A percentile compares a stretch with the other conserved stretches of the same genome.
phyloP scores from a whole-genome alignment of 768 basidiomycete species.

The Candolleomyces efflorescens region DNA sequence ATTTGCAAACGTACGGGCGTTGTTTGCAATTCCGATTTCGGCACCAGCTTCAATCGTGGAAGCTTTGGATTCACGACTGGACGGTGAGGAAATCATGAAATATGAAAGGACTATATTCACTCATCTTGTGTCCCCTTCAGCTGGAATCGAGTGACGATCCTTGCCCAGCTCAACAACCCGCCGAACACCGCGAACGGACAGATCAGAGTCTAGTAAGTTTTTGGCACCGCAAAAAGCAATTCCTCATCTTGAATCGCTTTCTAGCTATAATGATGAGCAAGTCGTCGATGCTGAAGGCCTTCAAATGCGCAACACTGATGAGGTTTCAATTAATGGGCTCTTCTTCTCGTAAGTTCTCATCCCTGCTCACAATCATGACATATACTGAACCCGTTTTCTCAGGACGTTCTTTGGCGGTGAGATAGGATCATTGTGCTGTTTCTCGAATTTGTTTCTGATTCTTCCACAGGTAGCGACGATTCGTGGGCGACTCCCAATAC shows the following conservation, averaged over 20 bases:
- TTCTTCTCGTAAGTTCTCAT: constrained; percentile 64
- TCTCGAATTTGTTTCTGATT: no score
- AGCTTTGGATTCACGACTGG: constrained; percentile 59
- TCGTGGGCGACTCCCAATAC: constrained; percentile 69
- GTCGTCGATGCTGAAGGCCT: constrained; percentile 58
- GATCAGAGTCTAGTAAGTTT: constrained; percentile 60
- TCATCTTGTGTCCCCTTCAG: constrained; percentile 22
- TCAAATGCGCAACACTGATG: constrained; percentile 53
- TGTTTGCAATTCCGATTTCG: constrained; percentile 71
- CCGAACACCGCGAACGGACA: constrained; percentile 69
- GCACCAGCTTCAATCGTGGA: constrained; percentile 69
- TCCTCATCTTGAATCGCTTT: not conserved
- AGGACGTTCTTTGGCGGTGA: constrained; percentile 84
- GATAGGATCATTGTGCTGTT: no score
- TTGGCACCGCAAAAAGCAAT: not conserved
- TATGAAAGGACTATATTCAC: not conserved
- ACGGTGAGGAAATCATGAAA: constrained; percentile 41
- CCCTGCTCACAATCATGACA: not conserved
- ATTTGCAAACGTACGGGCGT: constrained; percentile 54
- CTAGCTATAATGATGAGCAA: constrained; percentile 65
- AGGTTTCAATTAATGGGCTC: constrained; percentile 59
- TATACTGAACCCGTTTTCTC: constrained; percentile 1
- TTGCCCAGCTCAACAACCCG: constrained; percentile 76
- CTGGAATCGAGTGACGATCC: constrained; percentile 69
- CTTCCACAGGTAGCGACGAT: constrained; percentile 33